Evolutionary conservation across 2,329 filamentous ascomycete genomes (phyloP).

Genomic region (Penicillium sclerotiorum): DNA sequence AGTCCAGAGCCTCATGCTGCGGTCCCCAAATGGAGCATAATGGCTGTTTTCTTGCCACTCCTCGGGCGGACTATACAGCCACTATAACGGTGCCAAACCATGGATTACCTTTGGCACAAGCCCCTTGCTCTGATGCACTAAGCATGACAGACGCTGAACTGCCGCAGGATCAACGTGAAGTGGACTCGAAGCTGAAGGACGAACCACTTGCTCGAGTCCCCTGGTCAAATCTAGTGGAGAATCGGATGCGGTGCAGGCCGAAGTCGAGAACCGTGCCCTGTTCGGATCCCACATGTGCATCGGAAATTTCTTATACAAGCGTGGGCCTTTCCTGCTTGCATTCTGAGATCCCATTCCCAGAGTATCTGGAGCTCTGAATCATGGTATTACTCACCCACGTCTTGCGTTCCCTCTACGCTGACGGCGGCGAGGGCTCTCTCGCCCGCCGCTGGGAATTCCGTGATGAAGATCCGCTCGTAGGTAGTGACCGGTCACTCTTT

Average conservation of each 20-base stretch:
- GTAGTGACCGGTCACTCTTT: constrained; percentile 45
- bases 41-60: neutral
- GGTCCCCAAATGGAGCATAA: neutral
- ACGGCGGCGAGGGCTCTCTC: constrained; percentile 12
- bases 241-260: constrained; percentile 7
- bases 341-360: constrained; percentile 5
- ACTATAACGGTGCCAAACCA: constrained; percentile 7
- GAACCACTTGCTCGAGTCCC: neutral
- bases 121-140: neutral
- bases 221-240: constrained; percentile 13
- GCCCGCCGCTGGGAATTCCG: constrained; percentile 23
- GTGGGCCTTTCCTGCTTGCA: neutral
- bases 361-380: constrained; percentile 1
- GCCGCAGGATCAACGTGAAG: neutral
- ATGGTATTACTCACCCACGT: constrained; percentile 17
- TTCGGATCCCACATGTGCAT: neutral
- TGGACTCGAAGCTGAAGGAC: neutral
- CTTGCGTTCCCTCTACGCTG: constrained; percentile 16
- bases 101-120: constrained; percentile 3
- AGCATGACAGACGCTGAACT: neutral
- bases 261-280: neutral
- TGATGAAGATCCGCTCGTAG: constrained; percentile 17
- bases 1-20: constrained; percentile 3
- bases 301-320: constrained; percentile 10
- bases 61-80: constrained; percentile 2